Evolutionary conservation across 768 basidiomycete genomes (phyloP), one percentile per base, ranked within the genome.

Genomic region (Chalciporus chontae): DNA sequence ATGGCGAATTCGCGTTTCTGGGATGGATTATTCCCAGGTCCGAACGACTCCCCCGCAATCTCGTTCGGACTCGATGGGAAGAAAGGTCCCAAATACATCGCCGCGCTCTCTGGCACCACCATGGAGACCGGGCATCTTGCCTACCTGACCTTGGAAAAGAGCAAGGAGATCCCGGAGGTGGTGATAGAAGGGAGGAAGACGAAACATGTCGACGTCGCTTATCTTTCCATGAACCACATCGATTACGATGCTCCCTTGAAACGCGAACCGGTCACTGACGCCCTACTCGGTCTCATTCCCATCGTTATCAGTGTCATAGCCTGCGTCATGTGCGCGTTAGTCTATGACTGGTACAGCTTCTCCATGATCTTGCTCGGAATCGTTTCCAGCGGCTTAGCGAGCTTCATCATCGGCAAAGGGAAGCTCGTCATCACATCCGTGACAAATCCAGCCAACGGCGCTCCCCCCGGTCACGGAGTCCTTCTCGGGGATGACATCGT

Each of bases 321-420:
- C 21, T 68, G 69, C 43, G 9, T 57, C 36, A 34, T 53, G 34
- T 69, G 61, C 43, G 68, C 48, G 3, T 0, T 60, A 13, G 43
- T 50, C 40, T 1, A 15, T 7, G 71, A 71, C 34, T 69, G 69
- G 69, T 64, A 37, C 36, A 54, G 60, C 37, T 66, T 66, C 40
- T 53, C 57, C 26, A 58, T 69, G 58, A 71, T 71, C 41, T 45
- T 69, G 2, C 37, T 68, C 15, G 68, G 71, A 2, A 65, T 70
- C 42, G 4, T 72, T 19, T 56, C 63, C 46, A 69, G 56, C 31
- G 70, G 68, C n/a, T 39, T 50, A 17, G 48, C 65, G 13, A 62
- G 62, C 51, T 8, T 41, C 6, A 40, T 59, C 40, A 61, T 69
- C 7, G 68, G 68, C 10, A 48, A 51, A 0, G 64, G 63, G 26